phyloP scores from a whole-genome alignment of 2,329 filamentous ascomycete genomes.

The Apiospora sp. region DNA sequence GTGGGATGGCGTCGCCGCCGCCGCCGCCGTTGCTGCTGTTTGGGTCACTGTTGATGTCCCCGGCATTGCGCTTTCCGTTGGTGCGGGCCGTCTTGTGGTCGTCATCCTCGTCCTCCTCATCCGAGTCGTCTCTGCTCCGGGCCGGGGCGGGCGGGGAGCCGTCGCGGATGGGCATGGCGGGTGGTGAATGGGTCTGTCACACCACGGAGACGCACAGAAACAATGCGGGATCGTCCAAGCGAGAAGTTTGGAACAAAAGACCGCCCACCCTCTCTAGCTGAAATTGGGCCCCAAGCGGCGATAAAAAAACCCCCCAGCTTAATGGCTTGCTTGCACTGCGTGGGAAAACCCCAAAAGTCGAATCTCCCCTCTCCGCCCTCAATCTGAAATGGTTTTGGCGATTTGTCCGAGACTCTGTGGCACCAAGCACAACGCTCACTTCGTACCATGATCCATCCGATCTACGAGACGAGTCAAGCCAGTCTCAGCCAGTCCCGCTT shows the following conservation, averaged over 20 bases:
- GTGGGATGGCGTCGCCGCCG: conserved; percentile 18
- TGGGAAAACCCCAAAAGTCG: background rate
- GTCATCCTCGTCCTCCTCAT: background rate
- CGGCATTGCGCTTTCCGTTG: background rate
- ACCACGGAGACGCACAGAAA: background rate
- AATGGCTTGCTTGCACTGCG: background rate
- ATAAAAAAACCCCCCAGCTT: background rate
- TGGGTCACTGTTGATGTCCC: background rate
- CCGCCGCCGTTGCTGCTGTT: background rate
- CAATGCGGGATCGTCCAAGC: background rate
- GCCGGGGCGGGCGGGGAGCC: conserved; percentile 7
- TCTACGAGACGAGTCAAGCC: background rate
- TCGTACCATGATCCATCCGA: background rate
- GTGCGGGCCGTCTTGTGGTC: too few species aligned
- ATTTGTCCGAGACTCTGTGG: background rate
- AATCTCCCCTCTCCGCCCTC: background rate
- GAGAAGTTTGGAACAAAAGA: background rate
- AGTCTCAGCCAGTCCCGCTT: background rate
- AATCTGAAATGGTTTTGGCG: background rate
- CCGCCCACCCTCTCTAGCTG: background rate
- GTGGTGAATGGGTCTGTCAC: background rate
- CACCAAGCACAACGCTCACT: background rate
- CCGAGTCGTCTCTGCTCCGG: conserved; percentile 4
- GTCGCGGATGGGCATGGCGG: conserved; percentile 3
- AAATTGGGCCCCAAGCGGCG: background rate